These are phyloP conservation scores for Gossypium anomalum DNA, from an alignment of 345 rosid genomes.

Conservation along the genomic window DNA sequence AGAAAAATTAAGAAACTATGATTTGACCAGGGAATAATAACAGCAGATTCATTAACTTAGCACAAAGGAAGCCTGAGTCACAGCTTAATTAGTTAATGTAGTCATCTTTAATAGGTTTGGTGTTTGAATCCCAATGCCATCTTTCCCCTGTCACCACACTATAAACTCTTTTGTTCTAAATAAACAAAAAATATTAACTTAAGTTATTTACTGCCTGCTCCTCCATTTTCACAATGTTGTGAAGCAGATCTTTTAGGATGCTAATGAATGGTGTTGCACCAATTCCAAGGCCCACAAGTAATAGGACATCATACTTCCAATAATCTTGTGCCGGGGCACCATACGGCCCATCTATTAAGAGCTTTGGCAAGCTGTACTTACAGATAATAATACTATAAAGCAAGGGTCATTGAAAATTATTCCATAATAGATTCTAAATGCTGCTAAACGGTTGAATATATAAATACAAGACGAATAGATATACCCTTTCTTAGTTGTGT, in stretches of 20 bases:
- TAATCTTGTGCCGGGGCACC: conserved; percentile 99
- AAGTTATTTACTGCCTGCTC: conserved; percentile 73
- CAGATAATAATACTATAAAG: neutral
- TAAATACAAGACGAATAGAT: neutral
- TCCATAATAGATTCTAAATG: neutral
- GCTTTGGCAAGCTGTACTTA: conserved; percentile 84
- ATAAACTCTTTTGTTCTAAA: too few species aligned
- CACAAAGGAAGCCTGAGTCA: too few species aligned
- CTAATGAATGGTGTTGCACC: conserved; percentile 99
- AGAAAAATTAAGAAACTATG: neutral
- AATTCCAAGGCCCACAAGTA: conserved; percentile 92
- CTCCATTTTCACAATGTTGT: conserved; percentile 80
- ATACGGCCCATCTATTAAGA: conserved; percentile 89
- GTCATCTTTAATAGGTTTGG: too few species aligned
- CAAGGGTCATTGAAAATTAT: neutral
- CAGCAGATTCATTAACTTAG: neutral
- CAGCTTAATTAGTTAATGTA: too few species aligned
- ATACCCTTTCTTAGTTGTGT: conserved; percentile 78
- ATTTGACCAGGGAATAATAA: neutral
- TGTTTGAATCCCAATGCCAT: too few species aligned
- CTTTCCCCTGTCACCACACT: too few species aligned
- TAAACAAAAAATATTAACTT: neutral
- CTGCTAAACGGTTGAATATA: neutral
- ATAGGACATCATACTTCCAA: conserved; percentile 73
- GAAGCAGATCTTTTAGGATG: conserved; percentile 87